Conservation (phyloP, 352 stramenopile genomes). For the Phytophthora cryptogea region DNA sequence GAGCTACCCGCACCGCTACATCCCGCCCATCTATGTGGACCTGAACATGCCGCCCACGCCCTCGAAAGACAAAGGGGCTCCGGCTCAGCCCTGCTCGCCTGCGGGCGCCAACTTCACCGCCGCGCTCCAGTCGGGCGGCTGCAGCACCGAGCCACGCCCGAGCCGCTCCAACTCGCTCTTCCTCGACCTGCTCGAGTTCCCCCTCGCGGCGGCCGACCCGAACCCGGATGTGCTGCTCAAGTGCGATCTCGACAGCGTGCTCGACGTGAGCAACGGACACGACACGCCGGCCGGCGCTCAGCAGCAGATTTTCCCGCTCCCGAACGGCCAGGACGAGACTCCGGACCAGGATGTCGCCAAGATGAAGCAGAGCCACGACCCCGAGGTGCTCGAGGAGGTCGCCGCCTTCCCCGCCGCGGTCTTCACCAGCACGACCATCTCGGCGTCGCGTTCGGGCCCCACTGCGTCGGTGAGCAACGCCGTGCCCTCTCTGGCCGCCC, state of each 20-base stretch:
- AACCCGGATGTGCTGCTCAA: slow-evolving; percentile 40
- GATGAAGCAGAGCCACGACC: slow-evolving; percentile 32
- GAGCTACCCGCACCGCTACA: slow-evolving; percentile 43
- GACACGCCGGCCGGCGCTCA: slow-evolving; percentile 29
- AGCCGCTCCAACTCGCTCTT: slow-evolving; percentile 41
- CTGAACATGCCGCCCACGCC: slow-evolving; percentile 39
- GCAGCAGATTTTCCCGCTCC: slow-evolving; percentile 35
- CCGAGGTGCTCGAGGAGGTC: slow-evolving; percentile 34
- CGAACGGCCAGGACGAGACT: slow-evolving; percentile 28
- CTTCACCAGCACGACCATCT: slow-evolving; percentile 42
- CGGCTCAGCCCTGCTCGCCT: slow-evolving; percentile 22
- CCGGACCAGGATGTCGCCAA: slow-evolving; percentile 27
- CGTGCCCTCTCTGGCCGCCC: slow-evolving; percentile 14
- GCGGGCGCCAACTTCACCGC: slow-evolving; percentile 23
- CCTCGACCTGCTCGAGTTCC: slow-evolving; percentile 40
- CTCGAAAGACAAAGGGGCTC: slow-evolving; percentile 25
- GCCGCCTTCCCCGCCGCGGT: slow-evolving; percentile 36
- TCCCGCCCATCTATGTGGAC: slow-evolving; percentile 47
- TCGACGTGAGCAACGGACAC: slow-evolving; percentile 35
- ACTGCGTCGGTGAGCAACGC: slow-evolving; percentile 1
- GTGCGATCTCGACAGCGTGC: slow-evolving; percentile 41
- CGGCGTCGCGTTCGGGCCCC: slow-evolving; percentile 16
- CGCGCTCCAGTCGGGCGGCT: slow-evolving; percentile 18
- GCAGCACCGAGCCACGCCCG: slow-evolving; percentile 30
- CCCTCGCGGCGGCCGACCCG: slow-evolving; percentile 26